These are phyloP conservation scores for Globisporangium barbulae DNA, from an alignment of 352 stramenopile species.

Conservation along the genomic window DNA sequence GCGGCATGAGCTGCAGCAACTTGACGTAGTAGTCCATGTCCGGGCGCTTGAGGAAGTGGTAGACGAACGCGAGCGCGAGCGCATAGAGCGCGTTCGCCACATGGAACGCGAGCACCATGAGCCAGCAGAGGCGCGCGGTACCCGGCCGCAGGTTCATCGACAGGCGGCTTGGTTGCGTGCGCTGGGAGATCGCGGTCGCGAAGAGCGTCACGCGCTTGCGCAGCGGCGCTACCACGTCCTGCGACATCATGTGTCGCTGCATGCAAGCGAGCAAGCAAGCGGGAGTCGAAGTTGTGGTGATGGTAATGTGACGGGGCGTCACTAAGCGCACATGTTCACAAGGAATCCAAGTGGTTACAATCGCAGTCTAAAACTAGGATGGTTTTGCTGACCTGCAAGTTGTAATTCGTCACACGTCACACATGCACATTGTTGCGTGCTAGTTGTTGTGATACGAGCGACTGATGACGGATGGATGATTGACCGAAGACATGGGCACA, in stretches of 20 bases:
- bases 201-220: conserved; percentile 11
- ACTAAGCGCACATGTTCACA: too few species aligned
- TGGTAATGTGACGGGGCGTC: not conserved
- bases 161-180: not conserved
- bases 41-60: conserved; percentile 6
- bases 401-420: too few species aligned
- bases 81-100: conserved; percentile 14
- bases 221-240: not conserved
- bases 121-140: conserved; percentile 7
- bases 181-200: conserved; percentile 3
- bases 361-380: too few species aligned
- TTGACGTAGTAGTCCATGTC: conserved; percentile 16
- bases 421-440: too few species aligned
- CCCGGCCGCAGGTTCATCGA: conserved; percentile 3
- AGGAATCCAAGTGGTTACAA: too few species aligned
- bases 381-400: too few species aligned
- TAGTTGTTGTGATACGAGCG: too few species aligned
- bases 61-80: conserved; percentile 14
- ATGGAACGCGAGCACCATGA: conserved; percentile 11
- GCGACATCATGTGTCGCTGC: not conserved
- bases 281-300: not conserved
- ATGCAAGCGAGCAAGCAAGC: not conserved
- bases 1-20: conserved; percentile 14
- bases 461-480: too few species aligned
- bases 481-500: too few species aligned